phyloP scores from a whole-genome alignment of 345 rosid species.

The Brassica carinata region DNA sequence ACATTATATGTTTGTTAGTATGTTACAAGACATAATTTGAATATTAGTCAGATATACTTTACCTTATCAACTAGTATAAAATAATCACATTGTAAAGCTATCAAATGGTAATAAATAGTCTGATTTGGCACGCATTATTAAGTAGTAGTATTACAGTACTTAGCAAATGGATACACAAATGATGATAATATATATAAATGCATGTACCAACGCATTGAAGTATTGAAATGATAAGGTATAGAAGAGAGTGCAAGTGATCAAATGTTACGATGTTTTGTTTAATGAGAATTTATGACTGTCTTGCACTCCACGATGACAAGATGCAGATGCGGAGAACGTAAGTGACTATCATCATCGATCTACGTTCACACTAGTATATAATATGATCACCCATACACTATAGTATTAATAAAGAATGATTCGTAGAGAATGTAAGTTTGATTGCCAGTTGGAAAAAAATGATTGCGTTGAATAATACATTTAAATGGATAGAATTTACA shows the following conservation, averaged over 20 bases:
- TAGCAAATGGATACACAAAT: background rate
- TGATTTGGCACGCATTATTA: background rate
- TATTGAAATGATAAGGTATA: slow-evolving; percentile 20
- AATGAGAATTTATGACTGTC: background rate
- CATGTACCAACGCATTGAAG: slow-evolving; percentile 21
- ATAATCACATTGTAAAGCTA: no score
- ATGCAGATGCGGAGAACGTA: slow-evolving; percentile 33
- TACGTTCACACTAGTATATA: slow-evolving; percentile 14
- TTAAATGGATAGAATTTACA: background rate
- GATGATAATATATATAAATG: background rate
- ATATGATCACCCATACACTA: slow-evolving; percentile 5
- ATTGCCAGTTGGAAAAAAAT: background rate
- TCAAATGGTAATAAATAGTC: background rate
- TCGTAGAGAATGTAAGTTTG: background rate
- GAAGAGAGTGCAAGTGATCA: slow-evolving; percentile 30
- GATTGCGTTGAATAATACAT: background rate
- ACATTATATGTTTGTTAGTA: no score
- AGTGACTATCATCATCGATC: slow-evolving; percentile 7
- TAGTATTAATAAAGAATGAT: background rate
- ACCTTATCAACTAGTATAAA: no score
- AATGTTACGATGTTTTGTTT: slow-evolving; percentile 15
- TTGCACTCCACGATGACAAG: slow-evolving; percentile 26
- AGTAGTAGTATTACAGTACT: background rate
- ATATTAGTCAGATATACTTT: no score
- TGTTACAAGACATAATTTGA: no score